Evolutionary conservation across 257 asterid species (phyloP).

Genomic region (Solanum medicagineum): DNA sequence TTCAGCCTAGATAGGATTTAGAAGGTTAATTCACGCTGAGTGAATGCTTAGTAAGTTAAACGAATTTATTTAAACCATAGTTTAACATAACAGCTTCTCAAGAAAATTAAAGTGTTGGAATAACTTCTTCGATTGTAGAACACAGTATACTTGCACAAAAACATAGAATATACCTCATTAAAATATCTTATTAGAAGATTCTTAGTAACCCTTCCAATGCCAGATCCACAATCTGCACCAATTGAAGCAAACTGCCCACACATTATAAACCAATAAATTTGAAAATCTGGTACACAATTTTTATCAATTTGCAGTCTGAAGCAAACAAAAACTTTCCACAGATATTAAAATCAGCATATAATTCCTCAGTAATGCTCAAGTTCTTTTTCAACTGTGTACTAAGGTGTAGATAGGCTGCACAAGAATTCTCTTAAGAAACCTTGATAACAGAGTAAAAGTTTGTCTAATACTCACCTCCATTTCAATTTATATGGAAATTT

Average conservation of each 20-base stretch:
- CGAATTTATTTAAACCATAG: not conserved
- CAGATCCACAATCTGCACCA: conserved; percentile 90
- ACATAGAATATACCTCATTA: conserved; percentile 42
- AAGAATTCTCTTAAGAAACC: not conserved
- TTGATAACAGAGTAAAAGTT: not conserved
- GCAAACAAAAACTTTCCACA: not conserved
- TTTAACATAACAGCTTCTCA: not conserved
- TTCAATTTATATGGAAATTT: not conserved
- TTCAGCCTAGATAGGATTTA: not conserved
- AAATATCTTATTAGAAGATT: conserved; percentile 80
- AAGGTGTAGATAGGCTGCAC: not conserved
- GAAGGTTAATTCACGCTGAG: not conserved
- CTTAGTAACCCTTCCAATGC: conserved; percentile 82
- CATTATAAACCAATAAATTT: not conserved
- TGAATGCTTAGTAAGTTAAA: not conserved
- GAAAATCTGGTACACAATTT: not conserved
- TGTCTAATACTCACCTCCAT: not conserved
- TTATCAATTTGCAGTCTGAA: not conserved
- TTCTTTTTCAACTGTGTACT: not conserved
- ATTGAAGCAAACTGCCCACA: conserved; percentile 6
- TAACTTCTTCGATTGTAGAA: not conserved
- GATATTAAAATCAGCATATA: not conserved
- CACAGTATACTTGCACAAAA: not conserved
- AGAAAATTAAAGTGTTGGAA: not conserved
- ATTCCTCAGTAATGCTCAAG: not conserved